phyloP scores from a whole-genome alignment of 1,284 basidiomycete genomes.

The Trametes pubescens region DNA sequence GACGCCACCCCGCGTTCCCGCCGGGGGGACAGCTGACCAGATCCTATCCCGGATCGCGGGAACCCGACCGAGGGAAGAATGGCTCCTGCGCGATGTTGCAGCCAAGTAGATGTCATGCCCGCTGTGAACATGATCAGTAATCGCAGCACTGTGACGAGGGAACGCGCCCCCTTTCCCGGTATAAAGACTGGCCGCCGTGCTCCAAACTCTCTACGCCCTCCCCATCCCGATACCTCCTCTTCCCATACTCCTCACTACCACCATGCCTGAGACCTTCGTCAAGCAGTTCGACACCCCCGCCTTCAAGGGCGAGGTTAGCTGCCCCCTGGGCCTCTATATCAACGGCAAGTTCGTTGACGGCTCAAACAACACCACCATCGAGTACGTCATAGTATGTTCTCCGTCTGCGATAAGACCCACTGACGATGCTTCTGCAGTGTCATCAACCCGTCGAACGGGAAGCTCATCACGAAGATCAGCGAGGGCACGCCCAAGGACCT shows the following conservation, averaged over 20 bases:
- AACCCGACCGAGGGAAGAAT: conserved; percentile 24
- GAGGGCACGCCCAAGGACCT: conserved; percentile 78
- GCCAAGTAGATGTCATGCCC: conserved; percentile 21
- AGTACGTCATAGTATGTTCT: conserved; percentile 53
- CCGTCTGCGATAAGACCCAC: conserved; percentile 4
- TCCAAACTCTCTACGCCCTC: background rate
- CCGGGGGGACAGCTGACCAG: conserved; percentile 28
- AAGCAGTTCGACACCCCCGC: conserved; percentile 71
- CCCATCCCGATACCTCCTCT: background rate
- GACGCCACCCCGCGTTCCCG: conserved; percentile 28
- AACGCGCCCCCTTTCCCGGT: conserved; percentile 16
- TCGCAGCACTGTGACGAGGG: conserved; percentile 15
- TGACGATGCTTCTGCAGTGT: conserved; percentile 55
- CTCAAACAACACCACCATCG: conserved; percentile 69
- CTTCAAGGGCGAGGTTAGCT: conserved; percentile 76
- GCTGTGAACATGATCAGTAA: conserved; percentile 29
- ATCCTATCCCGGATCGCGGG: conserved; percentile 25
- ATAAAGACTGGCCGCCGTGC: conserved; percentile 24
- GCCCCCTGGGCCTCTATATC: conserved; percentile 85
- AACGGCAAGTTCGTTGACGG: conserved; percentile 82
- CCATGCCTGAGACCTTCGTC: conserved; percentile 50
- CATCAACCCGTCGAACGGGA: conserved; percentile 84
- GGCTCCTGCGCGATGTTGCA: conserved; percentile 11
- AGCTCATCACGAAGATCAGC: conserved; percentile 71
- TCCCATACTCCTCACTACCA: conserved; percentile 27